Base-by-base conservation (phyloP, 2,329 filamentous ascomycete genomes). In the Trematosphaeria pertusa region DNA sequence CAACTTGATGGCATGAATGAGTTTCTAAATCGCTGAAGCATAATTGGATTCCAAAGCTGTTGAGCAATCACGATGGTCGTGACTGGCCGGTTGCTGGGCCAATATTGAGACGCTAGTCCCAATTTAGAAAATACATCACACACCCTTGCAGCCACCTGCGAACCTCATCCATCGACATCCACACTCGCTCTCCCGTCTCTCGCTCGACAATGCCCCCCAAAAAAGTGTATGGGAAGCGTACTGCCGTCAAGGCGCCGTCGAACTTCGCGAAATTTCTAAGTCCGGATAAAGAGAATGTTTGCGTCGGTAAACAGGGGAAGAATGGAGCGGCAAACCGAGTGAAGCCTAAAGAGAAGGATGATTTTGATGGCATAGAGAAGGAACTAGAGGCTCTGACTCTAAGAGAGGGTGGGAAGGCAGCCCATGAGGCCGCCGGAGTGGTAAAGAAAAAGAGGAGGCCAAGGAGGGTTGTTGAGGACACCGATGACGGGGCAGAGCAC, bases 221-320 rank as follows among this genome's bases (percentile, higher is more conserved):
- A 43, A 56, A 69, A 43, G 68, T 71, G 4, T 75, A 75, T 47
- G 73, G 73, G 19, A 74, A 73, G 54, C 66, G 67, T n/a, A 58
- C 66, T 18, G 56, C 58, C 49, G 33, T 33, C 5, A 56, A 46
- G 22, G 21, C 38, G 19, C 18, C 43, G 11, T 40, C 48, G 1
- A 56, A 50, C 22, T 69, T 60, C 39, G 45, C 56, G 4, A 64
- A 62, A 28, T 63, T 68, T 18, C 37, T 70, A 4, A 61, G 60
- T 12, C 59, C 64, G 4, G 60, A 61, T 34, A 65, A 65, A 48
- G 61, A 59, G 21, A 48, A 24, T 5, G 36, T 54, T 26, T 43
- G 31, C 4, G 12, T 8, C 18, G 37, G 26, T 7, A 10, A 24
- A n/a, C 5, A 22, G 32, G 38, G 17, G 33, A 43, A 35, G 20